Evolutionary conservation across 805 yeast genomes (phyloP), one percentile per base, ranked within the genome.

Genomic region (Candida namnaoensis): DNA sequence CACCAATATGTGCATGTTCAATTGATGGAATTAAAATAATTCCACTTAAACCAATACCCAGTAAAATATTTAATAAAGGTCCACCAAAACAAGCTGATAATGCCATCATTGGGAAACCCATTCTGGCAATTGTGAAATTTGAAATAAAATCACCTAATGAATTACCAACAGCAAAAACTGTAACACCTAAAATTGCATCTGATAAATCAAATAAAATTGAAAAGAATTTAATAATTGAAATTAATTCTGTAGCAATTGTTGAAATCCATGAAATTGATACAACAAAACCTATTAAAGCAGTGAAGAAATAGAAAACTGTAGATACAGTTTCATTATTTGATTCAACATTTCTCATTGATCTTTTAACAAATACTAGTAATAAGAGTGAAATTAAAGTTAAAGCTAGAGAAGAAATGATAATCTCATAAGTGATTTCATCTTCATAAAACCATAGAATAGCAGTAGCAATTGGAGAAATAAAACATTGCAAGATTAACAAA

Each of bases 1-100:
- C 28, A 1, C 19, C 19, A 3, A 19, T 19, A 19, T 19, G 19
- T 19, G 47, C 56, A 11, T 43, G 39, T 11, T 27, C 30, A 27
- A 27, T 9, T 8, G 32, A 14, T 10, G 56, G 50, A 11, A 66
- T 60, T 9, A 72, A 64, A 5, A 78, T 50, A 28, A 85, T 47
- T 0, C 88, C 85, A 49, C 83, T 80, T 5, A 81, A 57, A 0
- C 97, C 96, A 45, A 91, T 64, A 0, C 97, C 95, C 25, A 90
- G 66, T 12, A 91, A 63, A 37, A 83, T 65, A 40, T 88, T 83
- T 40, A 91, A 60, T 46, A 91, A 63, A 0, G 98, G 98, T 2
- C 97, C 93, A 1, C 97, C 98, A 60, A 90, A 85, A 54, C 98
- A 90, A 0, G 97, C 96, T 10, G 95, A 85, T 19, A 93, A 66